Evolutionary conservation across 495 filamentous ascomycete species (phyloP), one percentile per base, ranked within the genome.

Genomic region (Talaromyces thailandensis): DNA sequence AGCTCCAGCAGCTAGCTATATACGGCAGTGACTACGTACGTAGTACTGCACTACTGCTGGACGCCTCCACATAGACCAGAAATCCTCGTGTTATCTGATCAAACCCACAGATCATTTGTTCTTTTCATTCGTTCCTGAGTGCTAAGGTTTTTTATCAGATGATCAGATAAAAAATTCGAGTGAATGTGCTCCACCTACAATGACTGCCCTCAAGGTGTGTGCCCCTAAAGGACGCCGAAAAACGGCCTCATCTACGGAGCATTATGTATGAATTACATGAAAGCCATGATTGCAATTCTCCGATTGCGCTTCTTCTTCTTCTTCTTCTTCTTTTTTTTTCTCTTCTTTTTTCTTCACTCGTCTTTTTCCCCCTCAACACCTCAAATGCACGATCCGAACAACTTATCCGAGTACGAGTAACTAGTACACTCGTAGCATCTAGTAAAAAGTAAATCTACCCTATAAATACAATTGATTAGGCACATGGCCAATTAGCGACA

Each of bases 151-250:
- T 29, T 58, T 58, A 58, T 58, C 56, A 58, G 56, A 58, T 58
- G n/a, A 58, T 58, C 56, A 58, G 56, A 58, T 58, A 58, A 58
- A 8, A n/a, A 58, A 23, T 28, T 4, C 24, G 21, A 23, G n/a
- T 48, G n/a, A 18, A 14, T 28, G 5, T 28, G 24, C 50, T 28
- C 50, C 25, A 53, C 25, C 23, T 51, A 31, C 18, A 28, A 28
- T 25, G 7, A 31, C n/a, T n/a, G n/a, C 29, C 7, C 29, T 31
- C 29, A 5, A 31, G 31, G 6, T 26, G 18, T 29, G 31, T 57
- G 6, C 55, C 1, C n/a, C 4, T 31, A 3, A 23, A 1, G 4
- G 25, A 18, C 8, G 18, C 56, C 35, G 56, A 58, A 25, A 26
- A 35, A 58, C 56, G 29, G 56, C 18, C 18, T 16, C 35, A 16